Evolutionary conservation across 176 grass and related monocot species (phyloP).

Genomic region (Zea luxurians): DNA sequence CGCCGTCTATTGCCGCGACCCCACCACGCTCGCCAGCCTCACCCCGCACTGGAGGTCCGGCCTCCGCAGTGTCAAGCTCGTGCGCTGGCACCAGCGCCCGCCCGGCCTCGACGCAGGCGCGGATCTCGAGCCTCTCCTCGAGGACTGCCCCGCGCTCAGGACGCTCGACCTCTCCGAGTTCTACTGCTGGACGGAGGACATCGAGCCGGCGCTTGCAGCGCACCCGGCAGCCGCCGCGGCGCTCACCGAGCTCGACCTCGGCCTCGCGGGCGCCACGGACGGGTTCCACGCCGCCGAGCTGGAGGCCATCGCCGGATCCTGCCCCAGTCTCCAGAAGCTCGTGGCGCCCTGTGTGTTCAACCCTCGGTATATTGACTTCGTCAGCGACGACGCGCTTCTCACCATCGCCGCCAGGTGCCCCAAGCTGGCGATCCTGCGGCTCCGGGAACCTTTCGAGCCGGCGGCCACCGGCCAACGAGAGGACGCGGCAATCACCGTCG

Average conservation of each 20-base stretch:
- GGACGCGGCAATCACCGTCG: constrained; percentile 58
- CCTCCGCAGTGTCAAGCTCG: constrained; percentile 67
- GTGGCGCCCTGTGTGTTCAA: constrained; percentile 80
- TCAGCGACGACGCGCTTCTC: constrained; percentile 60
- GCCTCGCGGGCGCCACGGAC: constrained; percentile 72
- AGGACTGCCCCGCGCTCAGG: constrained; percentile 41
- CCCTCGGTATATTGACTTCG: constrained; percentile 68
- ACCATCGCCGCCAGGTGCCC: constrained; percentile 59
- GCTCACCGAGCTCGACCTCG: constrained; percentile 73
- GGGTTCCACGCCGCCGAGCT: constrained; percentile 80
- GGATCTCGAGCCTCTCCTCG: constrained; percentile 77
- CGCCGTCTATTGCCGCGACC: constrained; percentile 85
- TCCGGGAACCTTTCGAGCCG: constrained; percentile 63
- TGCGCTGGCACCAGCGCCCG: constrained; percentile 93
- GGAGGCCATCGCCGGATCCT: constrained; percentile 47
- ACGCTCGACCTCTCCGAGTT: constrained; percentile 84
- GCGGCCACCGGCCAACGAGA: constrained; percentile 36
- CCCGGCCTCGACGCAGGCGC: constrained; percentile 41
- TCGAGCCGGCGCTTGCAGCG: constrained; percentile 52
- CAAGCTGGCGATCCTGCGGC: constrained; percentile 57
- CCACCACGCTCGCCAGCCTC: constrained; percentile 55
- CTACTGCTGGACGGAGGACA: constrained; percentile 99
- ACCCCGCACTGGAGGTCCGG: constrained; percentile 49
- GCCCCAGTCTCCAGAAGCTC: constrained; percentile 63
- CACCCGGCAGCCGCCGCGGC: constrained; percentile 41